Evolutionary conservation across 148 eudicot species (phyloP), one percentile per base, ranked within the genome.

Genomic region (Nepenthes gracilis): DNA sequence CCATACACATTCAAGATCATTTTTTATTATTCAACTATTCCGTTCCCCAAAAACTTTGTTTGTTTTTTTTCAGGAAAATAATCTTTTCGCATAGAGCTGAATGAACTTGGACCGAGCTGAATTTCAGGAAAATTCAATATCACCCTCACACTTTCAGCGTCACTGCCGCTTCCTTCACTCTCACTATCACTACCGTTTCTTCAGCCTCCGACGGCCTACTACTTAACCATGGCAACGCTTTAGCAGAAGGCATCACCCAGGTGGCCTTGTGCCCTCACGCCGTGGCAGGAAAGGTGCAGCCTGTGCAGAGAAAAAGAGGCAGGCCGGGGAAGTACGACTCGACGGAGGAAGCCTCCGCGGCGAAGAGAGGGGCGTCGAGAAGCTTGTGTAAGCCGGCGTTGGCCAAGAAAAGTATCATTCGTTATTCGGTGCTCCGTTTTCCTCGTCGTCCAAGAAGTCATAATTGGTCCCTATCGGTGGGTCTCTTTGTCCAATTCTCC

Each of bases 311-410:
- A 76, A 79, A 79, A 74, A 64, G 83, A 53, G 83, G 83, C 15
- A 60, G 85, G 5, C 85, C 85, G 45, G 69, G 85, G 57, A 81
- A 81, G 75, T 81, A 81, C 59, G 68, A 60, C 0, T 77, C 82
- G 57, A 82, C 82, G 47, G 85, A 77, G 74, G 70, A 58, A 13
- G 85, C 85, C n/a, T 82, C 85, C 1, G 85, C 81, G 1, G 82
- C 85, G 2, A 77, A 78, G 70, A 64, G 77, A 55, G 61, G 61
- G 10, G 48, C 77, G 35, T 55, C 70, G 23, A 23, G 23, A 23
- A 23, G 23, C 23, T 23, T 23, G 23, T 23, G 23, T 23, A 23
- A 23, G 23, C 23, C 23, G 13, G 14, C 75, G 10, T 56, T 59
- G 50, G 7, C 72, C 10, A 73, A 65, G 70, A 78, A 56, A 72